Conservation (phyloP, 2,329 filamentous ascomycete genomes). For the Diaporthe sp. region DNA sequence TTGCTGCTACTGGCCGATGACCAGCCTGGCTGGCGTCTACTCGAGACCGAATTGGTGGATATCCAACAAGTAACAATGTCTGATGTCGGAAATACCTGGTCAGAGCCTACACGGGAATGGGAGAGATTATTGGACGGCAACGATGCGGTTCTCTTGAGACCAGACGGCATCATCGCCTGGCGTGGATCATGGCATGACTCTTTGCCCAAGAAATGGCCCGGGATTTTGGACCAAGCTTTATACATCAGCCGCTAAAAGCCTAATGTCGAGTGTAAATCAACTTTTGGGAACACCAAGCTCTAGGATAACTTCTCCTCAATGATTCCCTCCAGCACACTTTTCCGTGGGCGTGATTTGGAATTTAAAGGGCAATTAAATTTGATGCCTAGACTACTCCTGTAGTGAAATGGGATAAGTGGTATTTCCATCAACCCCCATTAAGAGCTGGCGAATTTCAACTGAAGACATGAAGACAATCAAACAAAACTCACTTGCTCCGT, state of each 20-base stretch:
- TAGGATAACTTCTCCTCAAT: too few relatives aligned
- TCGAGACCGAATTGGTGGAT: neutral
- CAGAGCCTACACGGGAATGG: slow-evolving; percentile 26
- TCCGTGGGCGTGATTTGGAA: too few relatives aligned
- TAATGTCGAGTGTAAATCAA: neutral
- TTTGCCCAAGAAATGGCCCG: slow-evolving; percentile 2
- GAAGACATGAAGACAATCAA: neutral
- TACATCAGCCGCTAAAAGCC: neutral
- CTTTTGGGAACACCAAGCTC: neutral
- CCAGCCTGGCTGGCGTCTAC: slow-evolving; percentile 5
- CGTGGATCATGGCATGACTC: slow-evolving; percentile 20
- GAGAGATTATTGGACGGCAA: neutral
- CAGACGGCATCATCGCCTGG: slow-evolving; percentile 37
- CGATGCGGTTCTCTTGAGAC: slow-evolving; percentile 28
- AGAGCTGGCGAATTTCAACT: too few relatives aligned
- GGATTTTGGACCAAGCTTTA: slow-evolving; percentile 14
- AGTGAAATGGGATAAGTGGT: neutral
- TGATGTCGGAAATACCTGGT: neutral
- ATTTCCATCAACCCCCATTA: neutral
- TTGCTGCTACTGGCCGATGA: slow-evolving; percentile 18
- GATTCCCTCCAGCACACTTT: too few relatives aligned
- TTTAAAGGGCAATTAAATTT: too few relatives aligned
- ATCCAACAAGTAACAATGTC: neutral
- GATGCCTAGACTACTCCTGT: too few relatives aligned
- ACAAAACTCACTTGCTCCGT: neutral